Percentiles rank a stretch among this genome's conserved stretches.
Evolutionary conservation across 805 yeast genomes (phyloP).

Genomic region (Wickerhamiella bombiphila): DNA sequence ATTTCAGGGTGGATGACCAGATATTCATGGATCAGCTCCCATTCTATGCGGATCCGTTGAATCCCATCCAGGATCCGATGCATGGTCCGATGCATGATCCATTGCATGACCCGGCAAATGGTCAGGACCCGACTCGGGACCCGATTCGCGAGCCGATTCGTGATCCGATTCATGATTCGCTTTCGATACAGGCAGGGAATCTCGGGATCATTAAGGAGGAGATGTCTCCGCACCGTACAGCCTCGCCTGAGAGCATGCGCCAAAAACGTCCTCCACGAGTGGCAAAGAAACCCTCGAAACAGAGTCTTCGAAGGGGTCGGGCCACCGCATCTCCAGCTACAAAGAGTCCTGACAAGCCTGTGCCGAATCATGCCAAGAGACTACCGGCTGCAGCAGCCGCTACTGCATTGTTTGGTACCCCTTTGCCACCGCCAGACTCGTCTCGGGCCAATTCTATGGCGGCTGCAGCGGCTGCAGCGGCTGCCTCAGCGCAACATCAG

Average conservation of each 20-base stretch:
- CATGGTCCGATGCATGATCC: not conserved
- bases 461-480: slow-evolving; percentile 17
- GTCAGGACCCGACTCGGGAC: too few species aligned
- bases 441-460: slow-evolving; percentile 10
- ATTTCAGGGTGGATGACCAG: not conserved
- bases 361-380: not conserved
- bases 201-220: too few species aligned
- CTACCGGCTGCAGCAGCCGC: slow-evolving; percentile 12
- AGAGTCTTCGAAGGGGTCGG: slow-evolving; percentile 10
- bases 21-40: not conserved
- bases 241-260: slow-evolving; percentile 7
- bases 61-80: not conserved
- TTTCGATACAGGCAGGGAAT: too few species aligned
- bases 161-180: too few species aligned
- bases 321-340: slow-evolving; percentile 1
- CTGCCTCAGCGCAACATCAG: slow-evolving; percentile 6
- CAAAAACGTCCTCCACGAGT: slow-evolving; percentile 8
- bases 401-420: slow-evolving; percentile 9
- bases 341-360: not conserved
- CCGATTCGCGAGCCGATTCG: too few species aligned
- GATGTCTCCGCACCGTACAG: too few species aligned
- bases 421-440: slow-evolving; percentile 4
- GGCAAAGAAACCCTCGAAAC: slow-evolving; percentile 12
- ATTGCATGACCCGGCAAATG: too few species aligned
- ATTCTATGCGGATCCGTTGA: not conserved